Evolutionary conservation across 148 eudicot species (phyloP).

Genomic region (Tetragonia tetragonoides): DNA sequence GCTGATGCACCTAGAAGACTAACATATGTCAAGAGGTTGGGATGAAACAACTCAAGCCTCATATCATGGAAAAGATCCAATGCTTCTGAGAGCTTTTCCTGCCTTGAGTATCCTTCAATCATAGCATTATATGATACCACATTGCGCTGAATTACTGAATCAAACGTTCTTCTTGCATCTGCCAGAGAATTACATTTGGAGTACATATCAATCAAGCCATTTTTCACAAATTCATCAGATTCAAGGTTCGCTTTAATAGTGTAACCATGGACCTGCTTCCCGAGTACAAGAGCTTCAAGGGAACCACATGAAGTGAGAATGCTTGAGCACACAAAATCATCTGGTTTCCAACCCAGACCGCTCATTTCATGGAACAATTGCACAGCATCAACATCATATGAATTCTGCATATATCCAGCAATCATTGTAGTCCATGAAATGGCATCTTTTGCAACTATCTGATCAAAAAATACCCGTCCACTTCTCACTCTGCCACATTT

Average conservation of each 20-base stretch:
- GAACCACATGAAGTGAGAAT: conserved; percentile 67
- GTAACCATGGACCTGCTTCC: conserved; percentile 58
- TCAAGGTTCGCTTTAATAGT: conserved; percentile 50
- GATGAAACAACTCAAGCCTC: conserved; percentile 43
- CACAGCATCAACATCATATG: conserved; percentile 48
- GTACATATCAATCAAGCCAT: conserved; percentile 73
- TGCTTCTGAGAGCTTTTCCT: conserved; percentile 48
- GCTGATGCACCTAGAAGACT: conserved; percentile 66
- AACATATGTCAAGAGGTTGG: conserved; percentile 57
- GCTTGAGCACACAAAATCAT: conserved; percentile 68
- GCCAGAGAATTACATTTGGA: conserved; percentile 51
- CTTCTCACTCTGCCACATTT: conserved; percentile 53
- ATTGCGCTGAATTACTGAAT: conserved; percentile 28
- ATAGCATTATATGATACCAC: conserved; percentile 65
- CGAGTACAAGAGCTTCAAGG: conserved; percentile 49
- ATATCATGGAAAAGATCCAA: conserved; percentile 48
- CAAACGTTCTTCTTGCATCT: conserved; percentile 60
- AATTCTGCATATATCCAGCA: conserved; percentile 73
- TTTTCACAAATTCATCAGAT: conserved; percentile 64
- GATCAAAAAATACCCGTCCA: conserved; percentile 46
- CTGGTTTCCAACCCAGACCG: conserved; percentile 48
- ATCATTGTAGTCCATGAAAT: conserved; percentile 77
- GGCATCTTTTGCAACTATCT: conserved; percentile 43
- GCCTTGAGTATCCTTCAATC: conserved; percentile 71
- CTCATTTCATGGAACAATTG: conserved; percentile 49